phyloP scores from a whole-genome alignment of 1,139 yeast genomes.

The Yamadazyma trypodendri region DNA sequence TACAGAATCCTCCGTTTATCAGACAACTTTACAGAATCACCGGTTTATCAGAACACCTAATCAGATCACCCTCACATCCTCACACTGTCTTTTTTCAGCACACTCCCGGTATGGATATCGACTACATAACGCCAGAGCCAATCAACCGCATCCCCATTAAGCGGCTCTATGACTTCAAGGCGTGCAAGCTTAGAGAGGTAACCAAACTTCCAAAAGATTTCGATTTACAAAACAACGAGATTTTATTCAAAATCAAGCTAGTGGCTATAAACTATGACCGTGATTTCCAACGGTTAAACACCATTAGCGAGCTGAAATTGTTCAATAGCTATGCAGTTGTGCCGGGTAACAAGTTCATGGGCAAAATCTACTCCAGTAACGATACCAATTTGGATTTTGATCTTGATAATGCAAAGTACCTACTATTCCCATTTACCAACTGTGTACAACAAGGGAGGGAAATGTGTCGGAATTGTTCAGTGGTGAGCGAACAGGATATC shows the following conservation, averaged over 20 bases:
- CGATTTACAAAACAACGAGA: constrained; percentile 21
- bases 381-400: constrained; percentile 12
- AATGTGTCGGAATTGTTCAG: constrained; percentile 25
- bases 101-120: constrained; percentile 6
- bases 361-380: constrained; percentile 21
- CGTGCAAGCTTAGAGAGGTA: constrained; percentile 22
- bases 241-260: constrained; percentile 30
- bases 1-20: too few species aligned
- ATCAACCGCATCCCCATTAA: constrained; percentile 24
- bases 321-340: constrained; percentile 19
- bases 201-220: constrained; percentile 32
- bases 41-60: too few species aligned
- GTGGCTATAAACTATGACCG: constrained; percentile 24
- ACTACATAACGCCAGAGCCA: constrained; percentile 11
- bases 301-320: neutral
- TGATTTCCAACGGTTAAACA: constrained; percentile 14
- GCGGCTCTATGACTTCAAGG: constrained; percentile 26
- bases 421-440: constrained; percentile 38
- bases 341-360: constrained; percentile 35
- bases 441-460: constrained; percentile 27
- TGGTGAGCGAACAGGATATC: too few species aligned
- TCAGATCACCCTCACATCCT: too few species aligned
- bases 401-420: constrained; percentile 21
- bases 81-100: too few species aligned
- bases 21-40: too few species aligned